Percentiles rank a stretch among this genome's conserved stretches.
These are phyloP conservation scores for Xylaria sp. DNA, from an alignment of 2,329 filamentous ascomycete genomes.

Conservation along the genomic window DNA sequence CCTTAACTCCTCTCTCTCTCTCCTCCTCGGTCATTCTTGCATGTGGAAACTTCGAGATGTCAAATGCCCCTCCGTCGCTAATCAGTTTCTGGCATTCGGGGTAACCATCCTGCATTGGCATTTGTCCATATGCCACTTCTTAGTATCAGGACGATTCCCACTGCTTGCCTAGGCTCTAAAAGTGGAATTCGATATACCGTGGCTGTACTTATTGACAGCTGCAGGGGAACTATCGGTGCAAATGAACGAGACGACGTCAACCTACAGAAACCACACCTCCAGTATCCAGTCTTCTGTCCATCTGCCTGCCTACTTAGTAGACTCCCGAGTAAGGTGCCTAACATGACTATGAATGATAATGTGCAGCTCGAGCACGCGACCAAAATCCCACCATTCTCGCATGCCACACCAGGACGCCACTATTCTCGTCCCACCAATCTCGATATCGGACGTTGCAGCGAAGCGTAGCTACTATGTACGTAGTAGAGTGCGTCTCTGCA, in stretches of 20 bases:
- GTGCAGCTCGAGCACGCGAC: constrained; percentile 36
- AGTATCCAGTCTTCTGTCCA: neutral
- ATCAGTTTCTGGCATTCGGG: constrained; percentile 6
- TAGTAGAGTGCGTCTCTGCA: neutral
- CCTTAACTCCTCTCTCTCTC: too few relatives aligned
- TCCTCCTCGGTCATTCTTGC: neutral
- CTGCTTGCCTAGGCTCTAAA: too few relatives aligned
- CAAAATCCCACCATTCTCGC: constrained; percentile 26
- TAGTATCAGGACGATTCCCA: too few relatives aligned
- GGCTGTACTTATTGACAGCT: constrained; percentile 10
- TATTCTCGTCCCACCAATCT: constrained; percentile 24
- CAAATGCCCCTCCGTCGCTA: constrained; percentile 11
- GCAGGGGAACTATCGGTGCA: constrained; percentile 7
- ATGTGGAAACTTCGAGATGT: constrained; percentile 3
- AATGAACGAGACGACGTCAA: constrained; percentile 22
- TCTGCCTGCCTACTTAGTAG: neutral
- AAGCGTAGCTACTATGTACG: too few relatives aligned
- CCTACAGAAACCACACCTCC: neutral
- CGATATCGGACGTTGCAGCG: neutral
- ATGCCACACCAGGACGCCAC: constrained; percentile 27
- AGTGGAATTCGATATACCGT: too few relatives aligned
- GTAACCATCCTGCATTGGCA: constrained; percentile 4
- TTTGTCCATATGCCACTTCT: constrained; percentile 3
- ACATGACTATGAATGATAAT: constrained; percentile 26
- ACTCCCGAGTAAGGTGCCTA: neutral